Conservation (phyloP, 345 rosid species). For the Euphorbia tirucalli region DNA sequence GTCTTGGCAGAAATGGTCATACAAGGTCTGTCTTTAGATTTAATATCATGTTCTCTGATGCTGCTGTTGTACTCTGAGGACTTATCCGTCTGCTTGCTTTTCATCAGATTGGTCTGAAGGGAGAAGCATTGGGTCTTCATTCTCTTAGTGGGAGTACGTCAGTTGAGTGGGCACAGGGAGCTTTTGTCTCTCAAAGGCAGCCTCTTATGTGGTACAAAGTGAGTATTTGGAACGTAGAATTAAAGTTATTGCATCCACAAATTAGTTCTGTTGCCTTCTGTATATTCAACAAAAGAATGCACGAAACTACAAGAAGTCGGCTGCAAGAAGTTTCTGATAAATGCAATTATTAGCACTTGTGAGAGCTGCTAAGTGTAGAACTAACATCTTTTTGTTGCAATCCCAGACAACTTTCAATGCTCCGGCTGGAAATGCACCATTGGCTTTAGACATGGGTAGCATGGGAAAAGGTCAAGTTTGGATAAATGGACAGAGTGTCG, state of each 20-base stretch:
- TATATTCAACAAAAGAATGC: no score
- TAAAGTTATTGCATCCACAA: no score
- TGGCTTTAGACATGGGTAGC: constrained; percentile 88
- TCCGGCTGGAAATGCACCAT: constrained; percentile 74
- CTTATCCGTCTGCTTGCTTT: constrained; percentile 9
- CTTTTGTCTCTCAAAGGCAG: constrained; percentile 70
- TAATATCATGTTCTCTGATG: neutral
- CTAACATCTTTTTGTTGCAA: constrained; percentile 19
- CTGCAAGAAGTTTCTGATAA: no score
- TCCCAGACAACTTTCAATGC: constrained; percentile 81
- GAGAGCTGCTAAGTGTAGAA: neutral
- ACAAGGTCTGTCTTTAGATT: constrained; percentile 56
- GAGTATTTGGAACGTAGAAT: constrained; percentile 20
- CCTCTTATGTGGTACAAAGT: constrained; percentile 97
- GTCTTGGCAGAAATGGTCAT: constrained; percentile 97
- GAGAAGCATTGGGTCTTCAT: constrained; percentile 88
- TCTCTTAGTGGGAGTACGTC: constrained; percentile 79
- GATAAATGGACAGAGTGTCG: constrained; percentile 88
- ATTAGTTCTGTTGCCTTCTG: no score
- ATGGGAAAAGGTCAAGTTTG: constrained; percentile 99
- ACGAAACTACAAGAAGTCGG: no score
- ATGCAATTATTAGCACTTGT: neutral
- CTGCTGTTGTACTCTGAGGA: neutral
- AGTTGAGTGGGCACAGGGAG: constrained; percentile 89
- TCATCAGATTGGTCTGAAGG: constrained; percentile 85